phyloP scores from a whole-genome alignment of 2,329 filamentous ascomycete genomes.

The Parafenestella ontariensis region DNA sequence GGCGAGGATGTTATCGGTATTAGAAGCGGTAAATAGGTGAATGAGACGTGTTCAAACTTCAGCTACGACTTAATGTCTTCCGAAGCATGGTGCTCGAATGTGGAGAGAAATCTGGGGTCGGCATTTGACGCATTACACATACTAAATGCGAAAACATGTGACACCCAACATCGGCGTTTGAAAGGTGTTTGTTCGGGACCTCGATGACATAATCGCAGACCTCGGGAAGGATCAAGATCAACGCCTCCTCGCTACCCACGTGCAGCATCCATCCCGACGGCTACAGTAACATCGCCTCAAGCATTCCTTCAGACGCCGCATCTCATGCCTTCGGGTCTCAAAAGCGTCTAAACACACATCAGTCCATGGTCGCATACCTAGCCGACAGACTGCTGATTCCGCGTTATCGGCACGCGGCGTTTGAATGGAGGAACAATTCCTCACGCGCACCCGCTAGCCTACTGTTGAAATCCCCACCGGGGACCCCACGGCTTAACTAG shows the following conservation, averaged over 20 bases:
- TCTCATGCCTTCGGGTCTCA: not conserved
- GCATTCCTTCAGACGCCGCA: not conserved
- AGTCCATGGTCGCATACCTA: not conserved
- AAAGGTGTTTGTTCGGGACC: not conserved
- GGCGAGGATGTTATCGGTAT: not conserved
- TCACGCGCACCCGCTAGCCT: conserved; percentile 16
- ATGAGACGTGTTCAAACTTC: conserved; percentile 3
- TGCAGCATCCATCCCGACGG: not conserved
- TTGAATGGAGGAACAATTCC: conserved; percentile 33
- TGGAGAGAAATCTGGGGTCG: conserved; percentile 27
- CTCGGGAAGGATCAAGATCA: not conserved
- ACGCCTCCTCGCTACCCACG: not conserved
- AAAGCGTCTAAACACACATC: not conserved
- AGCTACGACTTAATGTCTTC: not conserved
- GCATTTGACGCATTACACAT: conserved; percentile 20
- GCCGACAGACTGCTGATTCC: not conserved
- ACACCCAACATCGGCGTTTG: conserved; percentile 11
- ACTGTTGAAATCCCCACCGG: conserved; percentile 25
- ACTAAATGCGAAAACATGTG: not conserved
- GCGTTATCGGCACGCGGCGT: conserved; percentile 11
- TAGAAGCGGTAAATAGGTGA: conserved; percentile 9
- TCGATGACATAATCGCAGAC: not conserved
- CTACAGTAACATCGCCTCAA: not conserved
- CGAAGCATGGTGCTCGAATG: not conserved
- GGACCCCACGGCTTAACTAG: conserved; percentile 27